These are phyloP conservation scores for Plasmodium vivax DNA, from an alignment of 169 alveolate species.

Conservation along the genomic window DNA sequence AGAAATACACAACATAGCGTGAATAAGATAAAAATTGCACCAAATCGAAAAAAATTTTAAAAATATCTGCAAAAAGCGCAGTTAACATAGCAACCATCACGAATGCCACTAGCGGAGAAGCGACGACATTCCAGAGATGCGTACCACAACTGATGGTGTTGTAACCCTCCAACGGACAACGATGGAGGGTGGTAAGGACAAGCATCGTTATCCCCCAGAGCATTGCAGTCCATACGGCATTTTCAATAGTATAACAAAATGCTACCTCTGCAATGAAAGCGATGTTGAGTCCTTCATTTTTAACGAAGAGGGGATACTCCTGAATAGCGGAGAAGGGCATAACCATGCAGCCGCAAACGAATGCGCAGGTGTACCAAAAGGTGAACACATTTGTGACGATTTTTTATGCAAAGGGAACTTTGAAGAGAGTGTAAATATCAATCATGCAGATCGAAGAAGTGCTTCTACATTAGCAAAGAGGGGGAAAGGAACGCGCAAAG, in stretches of 20 bases:
- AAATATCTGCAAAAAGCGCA: neutral
- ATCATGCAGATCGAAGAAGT: neutral
- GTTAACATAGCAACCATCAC: neutral
- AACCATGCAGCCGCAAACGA: neutral
- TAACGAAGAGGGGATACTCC: neutral
- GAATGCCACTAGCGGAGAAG: neutral
- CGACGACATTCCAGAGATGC: neutral
- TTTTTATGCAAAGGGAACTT: neutral
- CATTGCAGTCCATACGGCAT: neutral
- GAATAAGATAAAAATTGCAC: neutral
- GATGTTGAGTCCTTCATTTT: constrained; percentile 8
- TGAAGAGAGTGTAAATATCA: neutral
- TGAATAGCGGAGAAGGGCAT: neutral
- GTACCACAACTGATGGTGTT: neutral
- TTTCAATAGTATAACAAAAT: constrained; percentile 22
- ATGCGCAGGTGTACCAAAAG: neutral
- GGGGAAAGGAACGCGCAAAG: neutral
- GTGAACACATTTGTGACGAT: neutral
- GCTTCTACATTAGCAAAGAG: neutral
- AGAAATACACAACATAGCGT: neutral
- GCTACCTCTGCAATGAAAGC: constrained; percentile 27
- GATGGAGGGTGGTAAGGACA: neutral
- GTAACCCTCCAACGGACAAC: neutral
- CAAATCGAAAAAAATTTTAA: neutral
- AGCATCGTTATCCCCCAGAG: neutral